A percentile compares a stretch with the other conserved stretches of the same genome.
These are phyloP conservation scores for Naegleria gruberi DNA, from an alignment of 208 protist species.

Conservation along the genomic window DNA sequence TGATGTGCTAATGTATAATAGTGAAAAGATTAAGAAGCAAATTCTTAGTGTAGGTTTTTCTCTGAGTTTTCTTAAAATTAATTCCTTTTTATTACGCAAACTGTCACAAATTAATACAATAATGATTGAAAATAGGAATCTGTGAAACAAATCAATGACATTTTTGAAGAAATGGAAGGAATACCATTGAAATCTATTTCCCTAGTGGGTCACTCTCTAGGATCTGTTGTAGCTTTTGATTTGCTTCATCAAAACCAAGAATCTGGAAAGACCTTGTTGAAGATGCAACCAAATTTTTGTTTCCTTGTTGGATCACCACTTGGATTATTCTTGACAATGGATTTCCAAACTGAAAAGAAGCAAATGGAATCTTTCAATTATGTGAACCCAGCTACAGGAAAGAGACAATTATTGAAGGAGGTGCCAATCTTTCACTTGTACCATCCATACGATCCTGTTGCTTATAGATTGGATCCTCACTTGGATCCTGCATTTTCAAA, in stretches of 20 bases:
- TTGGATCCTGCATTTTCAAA: neutral
- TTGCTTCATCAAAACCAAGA: neutral
- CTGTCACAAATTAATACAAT: too few relatives aligned
- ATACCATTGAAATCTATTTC: neutral
- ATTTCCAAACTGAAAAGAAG: neutral
- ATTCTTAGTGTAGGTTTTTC: neutral
- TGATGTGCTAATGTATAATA: conserved; percentile 14
- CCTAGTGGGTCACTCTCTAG: neutral
- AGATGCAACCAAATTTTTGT: neutral
- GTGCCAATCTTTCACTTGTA: neutral
- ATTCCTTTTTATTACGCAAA: too few relatives aligned
- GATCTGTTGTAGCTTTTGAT: conserved; percentile 3
- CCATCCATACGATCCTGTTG: conserved; percentile 16
- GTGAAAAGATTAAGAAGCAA: neutral
- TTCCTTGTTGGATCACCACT: conserved; percentile 15
- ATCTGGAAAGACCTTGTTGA: neutral
- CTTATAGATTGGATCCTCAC: neutral
- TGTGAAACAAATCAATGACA: neutral
- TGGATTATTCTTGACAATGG: neutral
- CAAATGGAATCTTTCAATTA: neutral
- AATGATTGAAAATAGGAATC: too few relatives aligned
- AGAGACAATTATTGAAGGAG: neutral
- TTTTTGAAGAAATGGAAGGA: neutral
- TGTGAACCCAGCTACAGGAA: neutral
- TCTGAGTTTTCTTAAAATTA: too few relatives aligned